Base-by-base conservation (phyloP, 768 basidiomycete genomes). In the Trametes elegans region DNA sequence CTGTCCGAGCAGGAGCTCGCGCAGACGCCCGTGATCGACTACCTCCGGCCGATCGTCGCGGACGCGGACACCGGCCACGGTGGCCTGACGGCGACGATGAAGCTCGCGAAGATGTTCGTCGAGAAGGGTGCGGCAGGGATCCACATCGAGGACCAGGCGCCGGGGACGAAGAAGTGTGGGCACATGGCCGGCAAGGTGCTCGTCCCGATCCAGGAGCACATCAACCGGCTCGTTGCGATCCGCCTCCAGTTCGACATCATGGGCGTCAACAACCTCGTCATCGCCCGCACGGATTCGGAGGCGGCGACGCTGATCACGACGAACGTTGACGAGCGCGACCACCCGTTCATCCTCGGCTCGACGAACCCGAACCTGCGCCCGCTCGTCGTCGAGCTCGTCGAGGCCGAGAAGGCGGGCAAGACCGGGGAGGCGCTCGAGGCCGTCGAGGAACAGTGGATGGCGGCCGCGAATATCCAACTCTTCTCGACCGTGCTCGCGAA, bases 31-130 rank as follows among this genome's bases (percentile, higher is more conserved):
- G 69, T 69, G 54, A 74, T 96, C 63, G 95, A 98, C 73, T 96
- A 96, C 70, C 84, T 97, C 60, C 88, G 96, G 21, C 96, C 96
- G 5, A 81, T 99, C 61, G 77, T 99, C 60, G 96, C 97, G 16
- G 97, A 99, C 72, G 97, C 93, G 10, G 97, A 99, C 70, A 98
- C 97, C 21, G 96, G 96, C 5, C 96, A 98, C 68, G 96, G 96
- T 65, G 96, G 96, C 58, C 76, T 98, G 63, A 98, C 95, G n/a
- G 94, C 97, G 16, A 85, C 93, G 58, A 96, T 98, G 93, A 98
- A 98, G 75, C 84, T 99, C 58, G 84, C 97, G 55, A 99, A 99
- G 75, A 85, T 99, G 82, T 98, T 99, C 68, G 93, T 98, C 61
- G 97, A 99, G 75, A 91, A 93, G 64, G 96, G 97, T 59, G 97